Base-by-base conservation (phyloP, 1,284 basidiomycete species). In the Irpex sp. region DNA sequence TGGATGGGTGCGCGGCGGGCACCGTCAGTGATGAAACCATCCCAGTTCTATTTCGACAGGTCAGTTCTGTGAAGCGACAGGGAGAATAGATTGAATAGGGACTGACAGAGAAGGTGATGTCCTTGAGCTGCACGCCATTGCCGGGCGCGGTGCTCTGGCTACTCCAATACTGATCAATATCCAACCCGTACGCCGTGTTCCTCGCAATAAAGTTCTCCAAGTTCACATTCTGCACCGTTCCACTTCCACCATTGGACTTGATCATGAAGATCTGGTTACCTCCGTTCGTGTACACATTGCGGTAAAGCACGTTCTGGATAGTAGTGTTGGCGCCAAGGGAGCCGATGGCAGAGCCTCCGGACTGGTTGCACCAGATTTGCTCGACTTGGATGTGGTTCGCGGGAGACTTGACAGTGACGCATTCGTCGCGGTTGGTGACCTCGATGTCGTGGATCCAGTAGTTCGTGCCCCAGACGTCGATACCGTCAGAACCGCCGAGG, bases 351-450 rank as follows among this genome's bases (percentile, higher is more conserved):
- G 69, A 72, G 3, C 76, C 76, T 7, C 76, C 75, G 11, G 70
- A 72, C 59, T 74, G 74, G 68, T 77, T 77, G 70, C 76, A 77
- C 73, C 75, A 76, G 58, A 77, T 75, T 21, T 70, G 73, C 64
- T 77, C 75, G 54, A 77, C 68, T 5, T 74, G 70, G 37, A 76
- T 71, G 62, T 76, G 72, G 35, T 65, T 69, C 8, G 76, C 69
- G 15, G 75, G 76, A 0, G 69, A 71, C 69, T 77, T 77, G 64
- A 77, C 71, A 6, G 75, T 76, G 4, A 77, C 75, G 57, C 76
- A 77, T 59, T 77, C 75, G 62, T 77, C 75, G 39, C 75, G 73
- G 67, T 77, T 77, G 11, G 75, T 77, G 5, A 77, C 75, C 60
- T 76, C 75, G 33, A 77, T 70, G 59, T 77, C 75, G 58, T 77